Evolutionary conservation across 305 asterid species (phyloP).

Genomic region (Galium porrigens): DNA sequence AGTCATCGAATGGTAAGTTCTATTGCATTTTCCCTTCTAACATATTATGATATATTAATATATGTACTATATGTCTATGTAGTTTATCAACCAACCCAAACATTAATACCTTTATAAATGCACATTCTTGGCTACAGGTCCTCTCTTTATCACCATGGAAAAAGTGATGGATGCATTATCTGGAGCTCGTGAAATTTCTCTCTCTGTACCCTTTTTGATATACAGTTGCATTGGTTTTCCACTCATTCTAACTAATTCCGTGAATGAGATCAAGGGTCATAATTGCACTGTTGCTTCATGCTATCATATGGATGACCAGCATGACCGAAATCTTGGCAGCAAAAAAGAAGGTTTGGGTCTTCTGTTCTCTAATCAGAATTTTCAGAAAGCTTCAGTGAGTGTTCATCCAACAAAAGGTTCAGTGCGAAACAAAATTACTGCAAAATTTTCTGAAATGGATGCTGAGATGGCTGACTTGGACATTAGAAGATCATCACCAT

Average conservation of each 20-base stretch:
- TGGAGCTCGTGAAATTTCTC: constrained; percentile 83
- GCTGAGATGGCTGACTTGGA: constrained; percentile 16
- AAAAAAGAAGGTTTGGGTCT: constrained; percentile 72
- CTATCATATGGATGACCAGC: constrained; percentile 49
- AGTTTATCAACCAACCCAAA: background rate
- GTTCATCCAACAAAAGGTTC: constrained; percentile 17
- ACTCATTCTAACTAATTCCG: constrained; percentile 51
- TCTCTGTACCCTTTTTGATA: constrained; percentile 73
- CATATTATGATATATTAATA: constrained; percentile 6
- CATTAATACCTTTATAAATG: background rate
- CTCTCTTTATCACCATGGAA: constrained; percentile 61
- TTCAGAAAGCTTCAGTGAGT: constrained; percentile 31
- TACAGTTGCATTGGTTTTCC: constrained; percentile 86
- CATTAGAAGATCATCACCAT: constrained; percentile 13
- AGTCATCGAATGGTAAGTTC: constrained; percentile 42
- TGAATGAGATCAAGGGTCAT: constrained; percentile 44
- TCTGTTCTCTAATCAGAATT: constrained; percentile 40
- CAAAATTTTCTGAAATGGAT: constrained; percentile 17
- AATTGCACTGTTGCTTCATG: constrained; percentile 62
- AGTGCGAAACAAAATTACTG: constrained; percentile 13
- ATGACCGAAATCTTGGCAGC: constrained; percentile 31
- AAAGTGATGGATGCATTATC: constrained; percentile 87
- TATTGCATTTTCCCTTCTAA: constrained; percentile 2
- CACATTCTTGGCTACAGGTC: constrained; percentile 38
- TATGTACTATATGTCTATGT: background rate